Evolutionary conservation across 164 flowering plant species (phyloP).

Genomic region (Aristolochia contorta): DNA sequence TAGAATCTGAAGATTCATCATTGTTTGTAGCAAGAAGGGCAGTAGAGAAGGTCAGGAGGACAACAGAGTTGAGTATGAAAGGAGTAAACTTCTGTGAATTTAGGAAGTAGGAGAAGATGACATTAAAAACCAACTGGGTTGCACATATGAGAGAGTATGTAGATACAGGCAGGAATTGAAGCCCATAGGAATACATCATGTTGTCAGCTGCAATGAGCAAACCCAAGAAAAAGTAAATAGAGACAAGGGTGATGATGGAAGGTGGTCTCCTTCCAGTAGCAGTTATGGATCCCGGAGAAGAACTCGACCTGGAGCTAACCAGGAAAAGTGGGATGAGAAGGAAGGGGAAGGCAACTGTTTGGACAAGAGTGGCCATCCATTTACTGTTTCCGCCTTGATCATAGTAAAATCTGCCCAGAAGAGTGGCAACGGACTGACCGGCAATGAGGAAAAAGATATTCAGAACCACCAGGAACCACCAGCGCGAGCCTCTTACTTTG

Average conservation of each 20-base stretch:
- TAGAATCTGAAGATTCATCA: slow-evolving; percentile 4
- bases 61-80: slow-evolving; percentile 22
- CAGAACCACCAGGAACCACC: slow-evolving; percentile 32
- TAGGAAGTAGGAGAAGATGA: slow-evolving; percentile 23
- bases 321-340: slow-evolving; percentile 13
- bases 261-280: not conserved
- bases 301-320: not conserved
- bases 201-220: slow-evolving; percentile 21
- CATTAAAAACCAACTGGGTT: slow-evolving; percentile 27
- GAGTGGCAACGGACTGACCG: slow-evolving; percentile 18
- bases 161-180: slow-evolving; percentile 27
- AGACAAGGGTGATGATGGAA: slow-evolving; percentile 1
- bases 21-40: slow-evolving; percentile 18
- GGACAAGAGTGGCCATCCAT: slow-evolving; percentile 29
- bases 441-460: slow-evolving; percentile 20
- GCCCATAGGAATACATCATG: slow-evolving; percentile 25
- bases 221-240: slow-evolving; percentile 23
- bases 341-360: slow-evolving; percentile 20
- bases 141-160: slow-evolving; percentile 30
- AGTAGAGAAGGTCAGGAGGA: slow-evolving; percentile 23
- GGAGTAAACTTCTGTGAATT: slow-evolving; percentile 29
- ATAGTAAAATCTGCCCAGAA: slow-evolving; percentile 23
- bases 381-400: slow-evolving; percentile 25
- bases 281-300: not conserved
- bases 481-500: slow-evolving; percentile 5